Base-by-base conservation (phyloP, 345 rosid species). In the Aquilaria sinensis region DNA sequence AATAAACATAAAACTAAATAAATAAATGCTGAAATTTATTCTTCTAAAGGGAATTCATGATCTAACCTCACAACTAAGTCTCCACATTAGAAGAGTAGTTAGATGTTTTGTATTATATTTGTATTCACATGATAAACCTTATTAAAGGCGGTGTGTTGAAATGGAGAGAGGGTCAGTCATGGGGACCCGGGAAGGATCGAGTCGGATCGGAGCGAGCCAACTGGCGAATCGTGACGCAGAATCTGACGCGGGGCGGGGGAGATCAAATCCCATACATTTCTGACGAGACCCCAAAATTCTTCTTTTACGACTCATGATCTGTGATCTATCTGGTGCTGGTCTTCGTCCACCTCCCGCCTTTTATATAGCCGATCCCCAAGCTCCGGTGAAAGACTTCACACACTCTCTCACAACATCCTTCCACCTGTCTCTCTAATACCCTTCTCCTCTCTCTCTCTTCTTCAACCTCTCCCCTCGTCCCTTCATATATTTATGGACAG, bases 211-310 rank as follows among this genome's bases (percentile, higher is more conserved):
- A 23, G 23, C 23, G 55, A 62, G 45, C 63, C 54, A 34, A 47
- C 1, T 31, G 73, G 72, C 81, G 72, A 70, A 43, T 77, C 74
- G 73, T 30, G 4, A 0, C 33, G 43, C 5, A 37, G 43, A 37
- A 37, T 37, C 65, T 89, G 93, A 86, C 89, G 96, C 90, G 84
- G 10, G 45, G 70, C 86, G 84, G 83, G 84, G 96, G 69, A 74
- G 71, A 3, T 50, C 0, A 53, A 65, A 67, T 41, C 43, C 52
- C 62, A 65, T 14, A 10, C 30, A 32, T 16, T 55, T 58, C 32
- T 63, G 33, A 52, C 14, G 32, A 61, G 41, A 31, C 50, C 29
- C 7, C 66, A 34, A 30, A 4, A 3, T 50, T 37, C 43, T 37
- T 37, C 43, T 37, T 3, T 5, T 37, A 37, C 43, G 43, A 37